Percentiles rank a stretch among this genome's conserved stretches.
Conservation (phyloP, 1,284 basidiomycete genomes). For the Fomitopsis betulina region DNA sequence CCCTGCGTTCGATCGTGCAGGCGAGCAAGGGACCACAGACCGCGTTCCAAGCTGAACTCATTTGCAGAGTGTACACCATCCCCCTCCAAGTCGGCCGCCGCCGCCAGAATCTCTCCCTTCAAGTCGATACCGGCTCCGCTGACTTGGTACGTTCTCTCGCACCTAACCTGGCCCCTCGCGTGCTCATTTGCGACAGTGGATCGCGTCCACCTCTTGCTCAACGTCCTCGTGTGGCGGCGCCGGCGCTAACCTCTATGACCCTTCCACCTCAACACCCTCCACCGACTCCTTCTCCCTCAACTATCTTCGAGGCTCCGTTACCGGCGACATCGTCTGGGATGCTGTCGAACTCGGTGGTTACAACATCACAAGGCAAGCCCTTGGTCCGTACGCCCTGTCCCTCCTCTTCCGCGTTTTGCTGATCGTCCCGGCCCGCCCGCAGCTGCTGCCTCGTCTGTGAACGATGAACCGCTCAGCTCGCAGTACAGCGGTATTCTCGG, state of each 20-base stretch:
- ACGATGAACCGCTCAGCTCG: slow-evolving; percentile 47
- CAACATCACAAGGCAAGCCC: slow-evolving; percentile 52
- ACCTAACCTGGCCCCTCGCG: neutral
- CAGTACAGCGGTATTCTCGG: slow-evolving; percentile 64
- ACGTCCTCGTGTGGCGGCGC: slow-evolving; percentile 38
- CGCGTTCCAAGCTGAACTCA: neutral
- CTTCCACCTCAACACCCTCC: slow-evolving; percentile 25
- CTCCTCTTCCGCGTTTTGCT: neutral
- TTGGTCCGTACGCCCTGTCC: slow-evolving; percentile 38
- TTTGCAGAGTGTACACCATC: slow-evolving; percentile 54
- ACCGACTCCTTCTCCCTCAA: slow-evolving; percentile 8
- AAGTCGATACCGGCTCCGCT: slow-evolving; percentile 73
- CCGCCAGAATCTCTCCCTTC: slow-evolving; percentile 49
- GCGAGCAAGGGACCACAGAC: no score
- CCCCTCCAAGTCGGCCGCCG: slow-evolving; percentile 46
- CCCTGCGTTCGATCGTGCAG: no score
- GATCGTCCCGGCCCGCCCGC: neutral
- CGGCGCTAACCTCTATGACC: slow-evolving; percentile 27
- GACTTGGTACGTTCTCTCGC: slow-evolving; percentile 49
- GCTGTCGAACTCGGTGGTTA: slow-evolving; percentile 53
- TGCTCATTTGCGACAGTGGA: slow-evolving; percentile 41
- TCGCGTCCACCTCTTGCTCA: slow-evolving; percentile 53
- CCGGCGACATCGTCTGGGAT: slow-evolving; percentile 67
- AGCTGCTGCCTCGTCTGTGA: slow-evolving; percentile 53
- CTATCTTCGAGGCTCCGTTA: slow-evolving; percentile 55